These are phyloP conservation scores for Senna siamea DNA, from an alignment of 306 rosid genomes.

Conservation along the genomic window DNA sequence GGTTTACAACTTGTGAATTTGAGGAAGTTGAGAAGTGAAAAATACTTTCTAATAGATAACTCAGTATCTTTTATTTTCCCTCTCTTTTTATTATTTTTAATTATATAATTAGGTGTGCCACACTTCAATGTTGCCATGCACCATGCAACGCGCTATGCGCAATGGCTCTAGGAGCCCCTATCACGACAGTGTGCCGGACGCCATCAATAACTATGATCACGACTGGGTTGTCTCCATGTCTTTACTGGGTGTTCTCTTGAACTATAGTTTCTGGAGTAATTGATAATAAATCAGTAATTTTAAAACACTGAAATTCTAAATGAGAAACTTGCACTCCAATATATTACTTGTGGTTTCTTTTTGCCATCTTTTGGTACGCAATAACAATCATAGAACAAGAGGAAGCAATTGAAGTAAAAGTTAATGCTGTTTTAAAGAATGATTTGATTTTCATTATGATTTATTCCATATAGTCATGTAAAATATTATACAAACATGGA, in stretches of 20 bases:
- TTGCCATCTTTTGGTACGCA: not conserved
- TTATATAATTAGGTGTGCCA: too few relatives aligned
- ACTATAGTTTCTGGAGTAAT: not conserved
- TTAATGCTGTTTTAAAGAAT: not conserved
- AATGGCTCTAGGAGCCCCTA: too few relatives aligned
- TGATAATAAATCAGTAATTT: not conserved
- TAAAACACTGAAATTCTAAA: slow-evolving; percentile 10
- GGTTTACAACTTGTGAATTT: too few relatives aligned
- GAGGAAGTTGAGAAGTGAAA: too few relatives aligned
- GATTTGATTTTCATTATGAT: not conserved
- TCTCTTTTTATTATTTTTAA: too few relatives aligned
- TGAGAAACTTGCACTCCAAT: not conserved
- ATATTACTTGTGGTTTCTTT: not conserved
- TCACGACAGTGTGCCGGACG: too few relatives aligned
- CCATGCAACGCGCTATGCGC: too few relatives aligned
- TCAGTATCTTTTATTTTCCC: too few relatives aligned
- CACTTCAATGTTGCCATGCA: too few relatives aligned
- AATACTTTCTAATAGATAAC: too few relatives aligned
- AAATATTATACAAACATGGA: not conserved
- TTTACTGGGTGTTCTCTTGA: not conserved
- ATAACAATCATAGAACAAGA: not conserved
- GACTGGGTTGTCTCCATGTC: not conserved
- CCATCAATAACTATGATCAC: too few relatives aligned
- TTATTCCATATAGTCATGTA: not conserved
- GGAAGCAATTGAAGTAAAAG: slow-evolving; percentile 12